phyloP scores from a whole-genome alignment of 1,139 yeast genomes.

The Pichia sp. region DNA sequence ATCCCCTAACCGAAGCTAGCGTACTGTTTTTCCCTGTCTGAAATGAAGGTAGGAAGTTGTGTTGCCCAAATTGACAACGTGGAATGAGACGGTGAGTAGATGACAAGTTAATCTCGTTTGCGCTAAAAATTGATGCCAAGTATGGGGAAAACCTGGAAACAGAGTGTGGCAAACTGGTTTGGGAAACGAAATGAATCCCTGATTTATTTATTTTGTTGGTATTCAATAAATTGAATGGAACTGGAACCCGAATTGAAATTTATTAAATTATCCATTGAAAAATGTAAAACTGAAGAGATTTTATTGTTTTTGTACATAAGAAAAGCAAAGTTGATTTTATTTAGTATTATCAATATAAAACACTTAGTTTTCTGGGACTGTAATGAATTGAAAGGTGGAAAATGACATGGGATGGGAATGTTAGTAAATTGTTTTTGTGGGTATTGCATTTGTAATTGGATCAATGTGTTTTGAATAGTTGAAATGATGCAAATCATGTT shows the following conservation, averaged over 20 bases:
- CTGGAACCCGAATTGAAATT: not conserved
- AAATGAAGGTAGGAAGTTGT: constrained; percentile 1
- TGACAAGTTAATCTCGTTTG: constrained; percentile 76
- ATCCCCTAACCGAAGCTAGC: constrained; percentile 16
- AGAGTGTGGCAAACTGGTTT: constrained; percentile 64
- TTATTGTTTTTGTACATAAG: constrained; percentile 12
- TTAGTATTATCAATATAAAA: constrained; percentile 3
- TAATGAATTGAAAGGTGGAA: constrained; percentile 2
- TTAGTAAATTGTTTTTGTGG: constrained; percentile 14
- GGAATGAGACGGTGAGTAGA: constrained; percentile 58
- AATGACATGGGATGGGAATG: constrained; percentile 3
- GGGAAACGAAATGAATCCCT: constrained; percentile 50
- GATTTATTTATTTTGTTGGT: not conserved
- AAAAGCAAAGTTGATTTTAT: constrained; percentile 10
- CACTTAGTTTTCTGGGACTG: constrained; percentile 70
- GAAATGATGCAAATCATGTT: too few species aligned
- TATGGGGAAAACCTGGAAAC: constrained; percentile 68
- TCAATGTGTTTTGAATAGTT: too few species aligned
- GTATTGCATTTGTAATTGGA: too few species aligned
- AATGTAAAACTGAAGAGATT: constrained; percentile 1
- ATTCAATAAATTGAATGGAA: constrained; percentile 1
- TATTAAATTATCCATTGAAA: not conserved
- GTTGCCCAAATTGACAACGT: constrained; percentile 8
- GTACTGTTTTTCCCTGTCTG: constrained; percentile 9
- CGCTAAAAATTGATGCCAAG: constrained; percentile 90